Base-by-base conservation (phyloP, 139 green algal species). In the Penium margaritaceum region DNA sequence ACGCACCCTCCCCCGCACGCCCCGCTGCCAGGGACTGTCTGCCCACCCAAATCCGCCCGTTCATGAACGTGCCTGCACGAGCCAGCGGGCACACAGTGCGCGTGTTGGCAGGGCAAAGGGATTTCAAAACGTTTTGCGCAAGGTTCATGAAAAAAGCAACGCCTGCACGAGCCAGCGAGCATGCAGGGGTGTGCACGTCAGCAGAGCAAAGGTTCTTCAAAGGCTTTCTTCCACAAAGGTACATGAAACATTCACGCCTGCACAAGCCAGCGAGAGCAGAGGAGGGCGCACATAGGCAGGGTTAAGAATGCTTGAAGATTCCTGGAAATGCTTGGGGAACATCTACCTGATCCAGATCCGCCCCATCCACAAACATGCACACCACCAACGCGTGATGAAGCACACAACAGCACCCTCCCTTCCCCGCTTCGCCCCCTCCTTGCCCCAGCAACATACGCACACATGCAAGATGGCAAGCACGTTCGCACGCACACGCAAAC, bases 11-110 rank as follows among this genome's bases (percentile, higher is more conserved):
- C 5, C 93, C 93, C 1, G 93, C 91, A 67, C 91, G 87, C 3
- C 93, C 93, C 15, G 93, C 93, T 0, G 87, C 69, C 84, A 97
- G 89, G 46, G 84, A 90, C 65, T 87, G 76, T 0, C 88, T 73
- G 5, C 93, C 91, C 14, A 97, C 91, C 94, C 94, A 99, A 66
- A 99, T 97, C 29, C 67, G 78, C 3, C 94, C 94, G 66, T 96
- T 96, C 91, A 97, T 97, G 66, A 98, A 99, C 1, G 94, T 98
- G 27, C 94, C 93, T 72, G 33, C 41, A 72, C n/a, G 0, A 67
- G 58, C 19, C 46, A 57, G 46, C n/a, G n/a, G n/a, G n/a, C n/a
- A n/a, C n/a, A n/a, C n/a, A n/a, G n/a, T n/a, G n/a, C n/a, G 46
- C 21, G 19, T 21, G 19, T 57, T 57, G 46, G 21, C 19, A 57